Conservation (phyloP, 768 basidiomycete genomes). For the Cystobasidium tubakii region DNA sequence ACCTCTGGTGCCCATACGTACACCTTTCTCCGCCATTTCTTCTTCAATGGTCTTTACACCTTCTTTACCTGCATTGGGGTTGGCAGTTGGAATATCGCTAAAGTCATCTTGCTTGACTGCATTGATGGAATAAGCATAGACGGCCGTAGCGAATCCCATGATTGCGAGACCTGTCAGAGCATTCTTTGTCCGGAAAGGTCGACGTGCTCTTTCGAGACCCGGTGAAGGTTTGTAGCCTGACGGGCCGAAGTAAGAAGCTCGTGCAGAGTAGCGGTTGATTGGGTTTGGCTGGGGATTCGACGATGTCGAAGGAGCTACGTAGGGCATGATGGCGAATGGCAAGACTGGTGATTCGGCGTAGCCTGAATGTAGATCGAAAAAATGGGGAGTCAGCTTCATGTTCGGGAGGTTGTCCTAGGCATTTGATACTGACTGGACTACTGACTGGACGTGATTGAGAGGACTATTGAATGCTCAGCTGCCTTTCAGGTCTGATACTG, state of each 20-base stretch:
- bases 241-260: slow-evolving; percentile 26
- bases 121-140: slow-evolving; percentile 87
- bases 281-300: slow-evolving; percentile 33
- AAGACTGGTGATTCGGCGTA: neutral
- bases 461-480: no score
- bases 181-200: slow-evolving; percentile 73
- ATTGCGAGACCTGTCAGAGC: slow-evolving; percentile 68
- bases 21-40: slow-evolving; percentile 19
- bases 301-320: slow-evolving; percentile 28
- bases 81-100: slow-evolving; percentile 34
- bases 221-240: slow-evolving; percentile 24
- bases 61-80: slow-evolving; percentile 6
- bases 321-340: slow-evolving; percentile 2
- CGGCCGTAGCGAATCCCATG: slow-evolving; percentile 66
- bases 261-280: slow-evolving; percentile 31
- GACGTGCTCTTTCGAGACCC: slow-evolving; percentile 77
- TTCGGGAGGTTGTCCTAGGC: no score
- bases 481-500: no score
- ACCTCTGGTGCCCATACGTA: slow-evolving; percentile 19
- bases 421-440: neutral
- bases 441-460: no score
- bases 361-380: neutral
- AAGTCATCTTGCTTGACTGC: slow-evolving; percentile 93
- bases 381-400: neutral
- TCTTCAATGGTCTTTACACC: slow-evolving; percentile 31